Evolutionary conservation across 2,329 filamentous ascomycete genomes (phyloP), one percentile per base, ranked within the genome.

Genomic region (Colletotrichum sp.): DNA sequence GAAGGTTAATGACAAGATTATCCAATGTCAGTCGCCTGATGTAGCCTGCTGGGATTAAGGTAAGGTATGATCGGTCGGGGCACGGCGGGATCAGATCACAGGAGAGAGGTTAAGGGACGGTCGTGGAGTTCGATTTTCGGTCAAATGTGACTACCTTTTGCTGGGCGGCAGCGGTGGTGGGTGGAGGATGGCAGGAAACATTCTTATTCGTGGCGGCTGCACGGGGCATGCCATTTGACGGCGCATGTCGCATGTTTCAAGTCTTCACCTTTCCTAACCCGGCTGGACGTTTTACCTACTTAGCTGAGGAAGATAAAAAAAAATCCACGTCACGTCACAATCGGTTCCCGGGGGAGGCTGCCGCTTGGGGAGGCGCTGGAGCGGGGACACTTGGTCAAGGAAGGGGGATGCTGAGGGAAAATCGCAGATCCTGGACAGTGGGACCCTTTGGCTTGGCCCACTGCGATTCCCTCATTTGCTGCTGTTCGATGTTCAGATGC

Each of bases 191-290:
- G 57, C 57, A 34, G 57, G 65, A 60, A 74, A 74, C 70, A 74
- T 74, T 69, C 64, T 74, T 22, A 52, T 74, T 69, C 28, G 70
- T 74, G 74, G 65, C 74, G 71, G 74, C 52, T 76, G 70, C 70
- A 76, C 27, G 59, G 28, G 32, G 59, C 70, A 65, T 74, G 70
- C 70, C 74, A 76, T 74, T 76, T 74, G 70, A 64, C 65, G 74
- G 70, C 74, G 73, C 69, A 64, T 72, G 73, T 75, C 73, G 73
- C 70, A 74, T 74, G 74, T 76, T 74, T 74, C 74, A 76, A 52
- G 59, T 36, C 74, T 15, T 36, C 64, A 59, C 52, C 8, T 67
- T 66, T 32, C 69, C 48, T 19, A 34, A 57, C 11, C 16, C 25
- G 61, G 69, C 27, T 71, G 59, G 68, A 59, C 55, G 55, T 59